Evolutionary conservation across 169 alveolate genomes (phyloP).

Genomic region (Cyclospora cayetanensis): DNA sequence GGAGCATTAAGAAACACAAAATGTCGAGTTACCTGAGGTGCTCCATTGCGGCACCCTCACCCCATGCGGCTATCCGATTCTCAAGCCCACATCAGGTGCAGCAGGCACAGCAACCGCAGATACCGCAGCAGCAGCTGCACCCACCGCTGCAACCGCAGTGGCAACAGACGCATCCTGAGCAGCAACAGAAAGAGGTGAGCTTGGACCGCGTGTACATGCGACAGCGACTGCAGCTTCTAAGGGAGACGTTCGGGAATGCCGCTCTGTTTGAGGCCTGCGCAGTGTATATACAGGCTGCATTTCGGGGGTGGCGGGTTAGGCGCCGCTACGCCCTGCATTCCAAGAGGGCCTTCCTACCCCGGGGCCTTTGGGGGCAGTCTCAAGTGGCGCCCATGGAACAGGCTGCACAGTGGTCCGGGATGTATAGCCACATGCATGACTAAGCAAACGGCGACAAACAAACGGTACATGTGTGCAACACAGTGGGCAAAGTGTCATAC

Average conservation of each 20-base stretch:
- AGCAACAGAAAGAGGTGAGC: not conserved
- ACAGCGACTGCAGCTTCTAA: not conserved
- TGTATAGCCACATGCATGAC: too few relatives aligned
- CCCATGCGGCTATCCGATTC: not conserved
- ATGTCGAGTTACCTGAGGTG: not conserved
- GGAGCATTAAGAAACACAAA: not conserved
- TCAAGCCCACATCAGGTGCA: not conserved
- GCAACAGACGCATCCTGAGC: not conserved
- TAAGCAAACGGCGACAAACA: too few relatives aligned
- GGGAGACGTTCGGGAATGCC: not conserved
- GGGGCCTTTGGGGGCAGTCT: too few relatives aligned
- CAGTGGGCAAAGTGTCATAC: too few relatives aligned
- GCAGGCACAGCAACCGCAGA: not conserved
- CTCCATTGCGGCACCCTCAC: not conserved
- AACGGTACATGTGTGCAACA: too few relatives aligned
- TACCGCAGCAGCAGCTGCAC: not conserved
- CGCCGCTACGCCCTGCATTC: not conserved
- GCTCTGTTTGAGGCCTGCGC: conserved; percentile 25
- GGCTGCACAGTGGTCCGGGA: too few relatives aligned
- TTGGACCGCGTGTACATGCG: not conserved
- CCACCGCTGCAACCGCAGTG: not conserved
- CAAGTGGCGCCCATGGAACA: too few relatives aligned
- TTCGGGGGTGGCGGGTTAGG: conserved; percentile 13
- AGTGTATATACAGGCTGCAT: conserved; percentile 21
- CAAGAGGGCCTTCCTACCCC: not conserved